Conservation (phyloP, 306 rosid genomes). For the Ormosia emarginata region DNA sequence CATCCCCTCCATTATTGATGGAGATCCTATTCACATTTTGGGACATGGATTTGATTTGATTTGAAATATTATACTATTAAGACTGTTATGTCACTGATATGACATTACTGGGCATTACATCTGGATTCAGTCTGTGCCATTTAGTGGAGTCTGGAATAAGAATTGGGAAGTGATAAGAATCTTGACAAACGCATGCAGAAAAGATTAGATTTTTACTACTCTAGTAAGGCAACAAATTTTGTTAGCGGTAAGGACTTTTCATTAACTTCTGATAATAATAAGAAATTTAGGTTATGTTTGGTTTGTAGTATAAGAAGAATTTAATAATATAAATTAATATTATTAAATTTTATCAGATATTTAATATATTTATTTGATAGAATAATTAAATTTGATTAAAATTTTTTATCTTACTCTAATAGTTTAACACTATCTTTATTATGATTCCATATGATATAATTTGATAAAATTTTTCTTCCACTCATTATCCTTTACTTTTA, state of each 20-base stretch:
- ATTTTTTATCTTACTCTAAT: too few species aligned
- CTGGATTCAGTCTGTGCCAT: background rate
- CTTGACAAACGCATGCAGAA: background rate
- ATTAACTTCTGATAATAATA: background rate
- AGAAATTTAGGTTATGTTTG: background rate
- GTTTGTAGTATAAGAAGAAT: too few species aligned
- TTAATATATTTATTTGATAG: too few species aligned
- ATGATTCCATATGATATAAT: too few species aligned
- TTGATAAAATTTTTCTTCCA: too few species aligned
- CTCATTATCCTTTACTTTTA: too few species aligned
- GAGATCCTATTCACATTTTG: background rate
- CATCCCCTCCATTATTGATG: background rate
- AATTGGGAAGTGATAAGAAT: background rate
- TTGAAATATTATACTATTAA: constrained; percentile 7
- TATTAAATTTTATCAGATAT: too few species aligned
- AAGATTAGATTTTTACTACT: background rate
- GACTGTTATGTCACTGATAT: background rate
- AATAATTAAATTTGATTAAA: too few species aligned
- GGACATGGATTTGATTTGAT: background rate
- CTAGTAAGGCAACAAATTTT: too few species aligned
- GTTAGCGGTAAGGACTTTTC: background rate
- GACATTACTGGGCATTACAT: background rate
- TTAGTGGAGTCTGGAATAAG: constrained; percentile 10
- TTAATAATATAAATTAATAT: too few species aligned
- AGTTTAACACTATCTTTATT: too few species aligned